Conservation (phyloP, 2,329 filamentous ascomycete species). For the Atkinsonella hypoxylon region DNA sequence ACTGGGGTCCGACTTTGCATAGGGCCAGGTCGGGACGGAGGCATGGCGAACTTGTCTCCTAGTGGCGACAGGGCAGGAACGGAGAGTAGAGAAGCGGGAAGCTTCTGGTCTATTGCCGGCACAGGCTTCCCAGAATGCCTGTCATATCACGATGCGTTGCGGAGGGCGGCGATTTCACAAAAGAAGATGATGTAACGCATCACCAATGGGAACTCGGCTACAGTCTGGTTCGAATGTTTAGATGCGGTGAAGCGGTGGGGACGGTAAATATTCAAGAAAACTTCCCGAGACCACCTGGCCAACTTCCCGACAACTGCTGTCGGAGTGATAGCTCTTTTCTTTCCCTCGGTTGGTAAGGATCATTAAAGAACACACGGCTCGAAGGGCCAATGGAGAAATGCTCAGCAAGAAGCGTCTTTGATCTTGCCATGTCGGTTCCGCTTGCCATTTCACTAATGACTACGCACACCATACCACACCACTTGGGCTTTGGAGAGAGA, state of each 20-base stretch:
- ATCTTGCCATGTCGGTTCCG: neutral
- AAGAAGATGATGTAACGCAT: neutral
- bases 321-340: neutral
- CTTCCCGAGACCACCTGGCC: neutral
- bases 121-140: too few species aligned
- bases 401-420: neutral
- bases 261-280: neutral
- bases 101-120: too few species aligned
- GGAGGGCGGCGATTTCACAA: neutral
- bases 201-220: neutral
- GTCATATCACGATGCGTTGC: too few species aligned
- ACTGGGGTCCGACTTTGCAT: neutral
- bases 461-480: neutral
- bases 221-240: neutral
- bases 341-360: neutral
- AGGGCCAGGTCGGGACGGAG: too few species aligned
- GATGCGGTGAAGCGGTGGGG: neutral
- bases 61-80: too few species aligned
- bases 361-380: neutral
- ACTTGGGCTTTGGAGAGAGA: neutral
- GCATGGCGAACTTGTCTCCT: too few species aligned
- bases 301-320: neutral
- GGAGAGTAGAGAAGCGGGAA: too few species aligned
- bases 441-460: too few species aligned
- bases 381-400: neutral